phyloP scores from a whole-genome alignment of 495 filamentous ascomycete genomes.

The Talaromyces borbonicus region DNA sequence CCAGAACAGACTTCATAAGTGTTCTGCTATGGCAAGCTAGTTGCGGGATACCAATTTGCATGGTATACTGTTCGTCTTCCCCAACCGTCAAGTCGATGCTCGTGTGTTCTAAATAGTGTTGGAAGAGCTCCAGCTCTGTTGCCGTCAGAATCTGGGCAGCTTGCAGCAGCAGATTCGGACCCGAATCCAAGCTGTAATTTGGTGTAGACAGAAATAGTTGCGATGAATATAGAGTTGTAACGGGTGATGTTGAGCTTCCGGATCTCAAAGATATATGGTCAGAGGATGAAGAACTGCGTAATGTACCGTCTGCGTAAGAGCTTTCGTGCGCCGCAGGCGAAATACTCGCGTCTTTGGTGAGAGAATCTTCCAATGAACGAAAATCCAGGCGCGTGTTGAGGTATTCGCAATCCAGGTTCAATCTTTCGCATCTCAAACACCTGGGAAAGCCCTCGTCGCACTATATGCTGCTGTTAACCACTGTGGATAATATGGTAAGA shows the following conservation, averaged over 20 bases:
- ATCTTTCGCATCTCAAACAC: constrained; percentile 18
- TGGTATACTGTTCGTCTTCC: constrained; percentile 25
- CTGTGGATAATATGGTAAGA: constrained; percentile 4
- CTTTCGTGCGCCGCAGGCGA: not conserved
- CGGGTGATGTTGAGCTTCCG: not conserved
- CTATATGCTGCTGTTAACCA: constrained; percentile 8
- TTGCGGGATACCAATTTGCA: constrained; percentile 31
- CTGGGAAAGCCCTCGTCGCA: constrained; percentile 19
- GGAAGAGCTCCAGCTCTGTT: constrained; percentile 24
- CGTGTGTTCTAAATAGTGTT: constrained; percentile 33
- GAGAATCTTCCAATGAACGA: not conserved
- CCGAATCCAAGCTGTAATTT: not conserved
- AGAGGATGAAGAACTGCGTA: not conserved
- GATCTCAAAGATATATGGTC: not conserved
- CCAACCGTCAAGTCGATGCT: constrained; percentile 25
- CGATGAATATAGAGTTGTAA: not conserved
- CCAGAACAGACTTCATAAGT: constrained; percentile 32
- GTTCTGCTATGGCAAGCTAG: constrained; percentile 29
- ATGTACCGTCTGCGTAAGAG: not conserved
- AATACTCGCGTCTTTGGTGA: not conserved
- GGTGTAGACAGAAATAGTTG: not conserved
- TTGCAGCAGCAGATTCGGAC: not conserved
- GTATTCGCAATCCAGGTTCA: constrained; percentile 14
- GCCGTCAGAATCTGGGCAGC: constrained; percentile 14
- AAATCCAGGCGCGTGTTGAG: not conserved